A percentile compares a stretch with the other conserved stretches of the same genome.
Conservation (phyloP, 2,329 filamentous ascomycete genomes). For the Claviceps spartinae region DNA sequence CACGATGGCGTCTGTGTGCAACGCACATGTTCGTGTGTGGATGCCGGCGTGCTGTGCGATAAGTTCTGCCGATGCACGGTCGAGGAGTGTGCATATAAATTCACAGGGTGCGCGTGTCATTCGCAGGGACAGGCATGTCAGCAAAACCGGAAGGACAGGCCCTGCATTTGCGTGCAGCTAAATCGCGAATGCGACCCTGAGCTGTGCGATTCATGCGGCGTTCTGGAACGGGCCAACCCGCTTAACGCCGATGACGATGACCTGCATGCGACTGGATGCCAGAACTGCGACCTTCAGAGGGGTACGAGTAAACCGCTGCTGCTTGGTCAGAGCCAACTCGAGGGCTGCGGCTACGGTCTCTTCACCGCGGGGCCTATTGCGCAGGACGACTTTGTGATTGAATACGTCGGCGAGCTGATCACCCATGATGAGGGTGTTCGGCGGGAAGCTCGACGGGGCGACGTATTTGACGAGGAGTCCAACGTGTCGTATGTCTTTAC, state of each 20-base stretch:
- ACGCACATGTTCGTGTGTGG: constrained; percentile 48
- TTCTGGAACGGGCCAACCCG: constrained; percentile 53
- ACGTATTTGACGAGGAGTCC: constrained; percentile 45
- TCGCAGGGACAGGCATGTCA: constrained; percentile 44
- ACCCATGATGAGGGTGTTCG: constrained; percentile 56
- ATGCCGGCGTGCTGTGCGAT: constrained; percentile 52
- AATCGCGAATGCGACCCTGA: constrained; percentile 72
- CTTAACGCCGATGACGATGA: constrained; percentile 46
- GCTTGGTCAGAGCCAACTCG: constrained; percentile 56
- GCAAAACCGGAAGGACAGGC: constrained; percentile 39
- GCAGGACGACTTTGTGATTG: constrained; percentile 61
- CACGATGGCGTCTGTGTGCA: constrained; percentile 55
- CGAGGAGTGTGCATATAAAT: constrained; percentile 46
- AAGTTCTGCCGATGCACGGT: constrained; percentile 54
- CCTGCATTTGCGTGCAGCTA: constrained; percentile 57
- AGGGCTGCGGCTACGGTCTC: constrained; percentile 58
- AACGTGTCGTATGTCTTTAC: constrained; percentile 54
- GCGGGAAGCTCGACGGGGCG: constrained; percentile 46
- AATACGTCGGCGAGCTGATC: constrained; percentile 70
- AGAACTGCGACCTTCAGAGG: constrained; percentile 60
- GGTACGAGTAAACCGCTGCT: constrained; percentile 51
- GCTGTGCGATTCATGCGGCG: constrained; percentile 59
- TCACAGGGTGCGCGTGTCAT: constrained; percentile 54
- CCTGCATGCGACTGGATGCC: constrained; percentile 46
- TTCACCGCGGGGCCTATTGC: constrained; percentile 56